Conservation (phyloP, 139 green algal species). For the Chlamydomonas applanata region DNA sequence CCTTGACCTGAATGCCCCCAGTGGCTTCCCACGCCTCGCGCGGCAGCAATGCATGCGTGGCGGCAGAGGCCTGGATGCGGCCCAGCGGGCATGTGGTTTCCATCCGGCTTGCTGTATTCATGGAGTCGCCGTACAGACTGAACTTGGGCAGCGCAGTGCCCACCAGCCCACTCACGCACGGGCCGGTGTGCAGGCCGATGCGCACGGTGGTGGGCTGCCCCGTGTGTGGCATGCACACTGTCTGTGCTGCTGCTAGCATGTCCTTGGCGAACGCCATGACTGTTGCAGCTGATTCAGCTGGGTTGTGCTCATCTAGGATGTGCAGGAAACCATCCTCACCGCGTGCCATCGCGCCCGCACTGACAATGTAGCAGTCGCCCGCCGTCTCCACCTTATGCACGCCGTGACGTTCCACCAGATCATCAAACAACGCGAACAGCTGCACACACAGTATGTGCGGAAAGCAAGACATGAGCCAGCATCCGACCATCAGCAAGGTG, state of each 20-base stretch:
- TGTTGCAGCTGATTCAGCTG: background rate
- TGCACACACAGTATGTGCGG: too few relatives aligned
- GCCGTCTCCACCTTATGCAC: conserved; percentile 9
- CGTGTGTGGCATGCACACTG: conserved; percentile 10
- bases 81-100: background rate
- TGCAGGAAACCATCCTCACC: background rate
- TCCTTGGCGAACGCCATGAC: background rate
- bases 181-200: conserved; percentile 26
- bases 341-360: background rate
- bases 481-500: too few relatives aligned
- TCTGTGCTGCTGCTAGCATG: background rate
- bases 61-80: conserved; percentile 21
- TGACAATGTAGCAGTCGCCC: background rate
- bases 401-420: background rate
- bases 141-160: conserved; percentile 20
- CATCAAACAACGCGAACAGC: background rate
- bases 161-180: conserved; percentile 17
- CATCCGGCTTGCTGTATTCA: conserved; percentile 30
- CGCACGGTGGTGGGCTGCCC: conserved; percentile 12
- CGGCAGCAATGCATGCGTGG: conserved; percentile 23
- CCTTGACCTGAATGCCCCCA: conserved; percentile 26
- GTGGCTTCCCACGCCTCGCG: conserved; percentile 27
- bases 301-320: background rate
- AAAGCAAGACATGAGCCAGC: too few relatives aligned
- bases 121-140: conserved; percentile 18